Percentiles rank a stretch among this genome's conserved stretches.
Conservation (phyloP, 179 eudicot genomes). For the Vitellaria paradoxa region DNA sequence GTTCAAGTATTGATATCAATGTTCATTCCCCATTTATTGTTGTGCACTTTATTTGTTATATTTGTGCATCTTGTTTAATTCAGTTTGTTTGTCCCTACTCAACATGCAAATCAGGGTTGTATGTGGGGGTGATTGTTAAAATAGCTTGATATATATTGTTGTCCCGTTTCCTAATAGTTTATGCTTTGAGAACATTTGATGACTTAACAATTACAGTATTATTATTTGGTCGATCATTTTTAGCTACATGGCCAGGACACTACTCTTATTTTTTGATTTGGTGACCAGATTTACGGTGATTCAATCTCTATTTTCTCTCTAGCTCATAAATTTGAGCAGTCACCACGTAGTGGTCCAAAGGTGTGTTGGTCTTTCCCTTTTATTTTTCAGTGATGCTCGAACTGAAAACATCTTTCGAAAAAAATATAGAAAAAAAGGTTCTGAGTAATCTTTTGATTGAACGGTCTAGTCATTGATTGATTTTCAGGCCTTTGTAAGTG, state of each 20-base stretch:
- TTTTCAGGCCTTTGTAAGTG: conserved; percentile 89
- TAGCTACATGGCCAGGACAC: background rate
- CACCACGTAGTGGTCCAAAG: conserved; percentile 56
- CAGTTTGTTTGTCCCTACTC: too few relatives aligned
- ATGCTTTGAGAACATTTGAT: too few relatives aligned
- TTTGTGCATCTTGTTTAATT: too few relatives aligned
- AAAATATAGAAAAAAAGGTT: too few relatives aligned
- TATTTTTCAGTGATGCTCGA: background rate
- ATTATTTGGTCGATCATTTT: background rate
- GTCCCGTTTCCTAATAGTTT: too few relatives aligned
- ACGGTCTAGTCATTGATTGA: conserved; percentile 12
- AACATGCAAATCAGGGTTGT: too few relatives aligned
- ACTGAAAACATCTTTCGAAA: background rate
- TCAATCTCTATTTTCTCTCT: conserved; percentile 31
- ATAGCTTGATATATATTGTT: too few relatives aligned
- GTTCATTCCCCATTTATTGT: too few relatives aligned
- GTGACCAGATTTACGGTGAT: conserved; percentile 36
- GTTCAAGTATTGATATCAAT: too few relatives aligned
- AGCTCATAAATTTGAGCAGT: conserved; percentile 35
- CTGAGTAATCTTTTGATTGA: conserved; percentile 7
- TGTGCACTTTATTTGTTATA: too few relatives aligned
- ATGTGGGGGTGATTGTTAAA: too few relatives aligned
- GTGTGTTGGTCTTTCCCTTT: conserved; percentile 26
- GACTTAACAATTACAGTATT: too few relatives aligned
- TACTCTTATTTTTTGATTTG: conserved; percentile 14